Base-by-base conservation (phyloP, 768 basidiomycete species). In the Lactifluus hygrophoroides region DNA sequence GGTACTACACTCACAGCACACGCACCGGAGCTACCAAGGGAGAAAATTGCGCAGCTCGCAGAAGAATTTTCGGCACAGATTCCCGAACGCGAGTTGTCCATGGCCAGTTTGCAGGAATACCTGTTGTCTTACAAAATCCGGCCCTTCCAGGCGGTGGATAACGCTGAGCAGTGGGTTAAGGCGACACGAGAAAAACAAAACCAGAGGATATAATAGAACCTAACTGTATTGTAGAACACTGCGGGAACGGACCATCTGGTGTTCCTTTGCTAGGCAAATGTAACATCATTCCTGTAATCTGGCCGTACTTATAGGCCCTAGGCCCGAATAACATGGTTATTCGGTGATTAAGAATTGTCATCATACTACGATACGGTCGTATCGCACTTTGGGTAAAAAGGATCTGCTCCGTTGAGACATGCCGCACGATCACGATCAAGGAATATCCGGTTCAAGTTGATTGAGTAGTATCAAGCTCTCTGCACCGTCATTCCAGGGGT, bases 121-220 rank as follows among this genome's bases (percentile, higher is more conserved):
- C 68, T 90, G 58, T 86, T 91, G 84, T 70, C 72, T 19, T 80
- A 85, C 73, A 88, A 88, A 68, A 74, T 72, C 5, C 69, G 77
- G 4, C 86, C 88, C 0, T 68, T 72, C 59, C 77, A 76, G 16
- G 87, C 86, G 6, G 76, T 82, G 16, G 68, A 69, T 23, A 73
- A 75, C 3, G 68, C 75, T 8, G 66, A 64, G 9, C 69, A 55
- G 7, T 86, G 84, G 81, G 74, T 84, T 11, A 75, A 76, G 58
- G 74, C 74, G 64, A 77, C 81, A 60, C 64, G 67, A 40, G 56
- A 54, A 7, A 40, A 38, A 34, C 62, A 57, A 66, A 66, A 76
- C 69, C 48, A 45, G 16, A 56, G 28, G 38, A n/a, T n/a, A n/a
- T n/a, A n/a, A n/a, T n/a, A n/a, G n/a, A n/a, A n/a, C n/a, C n/a